These are phyloP conservation scores for Athelia sp. DNA, from an alignment of 1,284 basidiomycete species.

Conservation along the genomic window DNA sequence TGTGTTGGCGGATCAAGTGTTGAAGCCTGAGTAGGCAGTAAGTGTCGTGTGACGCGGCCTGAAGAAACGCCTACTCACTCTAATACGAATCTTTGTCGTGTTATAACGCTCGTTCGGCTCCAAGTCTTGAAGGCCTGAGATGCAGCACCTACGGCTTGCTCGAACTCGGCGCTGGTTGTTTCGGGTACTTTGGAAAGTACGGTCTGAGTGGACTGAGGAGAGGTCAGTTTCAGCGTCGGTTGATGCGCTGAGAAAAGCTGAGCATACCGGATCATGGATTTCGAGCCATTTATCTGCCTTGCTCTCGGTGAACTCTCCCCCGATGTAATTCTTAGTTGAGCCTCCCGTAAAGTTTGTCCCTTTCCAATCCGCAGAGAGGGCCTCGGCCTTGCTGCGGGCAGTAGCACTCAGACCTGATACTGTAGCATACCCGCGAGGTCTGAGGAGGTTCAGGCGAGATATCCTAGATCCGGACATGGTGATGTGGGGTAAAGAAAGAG, in stretches of 20 bases:
- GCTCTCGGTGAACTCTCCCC: slow-evolving; percentile 84
- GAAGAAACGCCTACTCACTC: slow-evolving; percentile 55
- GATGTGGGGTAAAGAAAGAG: slow-evolving; percentile 6
- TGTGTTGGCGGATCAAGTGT: slow-evolving; percentile 72
- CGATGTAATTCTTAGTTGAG: slow-evolving; percentile 86
- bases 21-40: slow-evolving; percentile 53
- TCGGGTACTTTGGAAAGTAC: slow-evolving; percentile 88
- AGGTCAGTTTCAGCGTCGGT: slow-evolving; percentile 2
- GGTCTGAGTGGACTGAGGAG: slow-evolving; percentile 76
- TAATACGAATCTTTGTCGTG: slow-evolving; percentile 85
- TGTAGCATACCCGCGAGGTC: slow-evolving; percentile 36
- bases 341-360: slow-evolving; percentile 82
- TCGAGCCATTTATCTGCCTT: slow-evolving; percentile 77
- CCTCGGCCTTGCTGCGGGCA: slow-evolving; percentile 57
- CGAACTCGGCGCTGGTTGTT: slow-evolving; percentile 80
- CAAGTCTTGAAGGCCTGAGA: slow-evolving; percentile 88
- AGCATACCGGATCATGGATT: slow-evolving; percentile 78
- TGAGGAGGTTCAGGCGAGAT: slow-evolving; percentile 25
- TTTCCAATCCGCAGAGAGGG: slow-evolving; percentile 72
- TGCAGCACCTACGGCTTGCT: slow-evolving; percentile 81
- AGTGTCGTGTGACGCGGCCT: background rate
- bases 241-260: background rate
- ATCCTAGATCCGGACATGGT: slow-evolving; percentile 33
- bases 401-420: slow-evolving; percentile 43
- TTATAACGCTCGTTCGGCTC: slow-evolving; percentile 83